These are phyloP conservation scores for Aquilaria agallochum DNA, from an alignment of 441 rosid genomes.

Conservation along the genomic window DNA sequence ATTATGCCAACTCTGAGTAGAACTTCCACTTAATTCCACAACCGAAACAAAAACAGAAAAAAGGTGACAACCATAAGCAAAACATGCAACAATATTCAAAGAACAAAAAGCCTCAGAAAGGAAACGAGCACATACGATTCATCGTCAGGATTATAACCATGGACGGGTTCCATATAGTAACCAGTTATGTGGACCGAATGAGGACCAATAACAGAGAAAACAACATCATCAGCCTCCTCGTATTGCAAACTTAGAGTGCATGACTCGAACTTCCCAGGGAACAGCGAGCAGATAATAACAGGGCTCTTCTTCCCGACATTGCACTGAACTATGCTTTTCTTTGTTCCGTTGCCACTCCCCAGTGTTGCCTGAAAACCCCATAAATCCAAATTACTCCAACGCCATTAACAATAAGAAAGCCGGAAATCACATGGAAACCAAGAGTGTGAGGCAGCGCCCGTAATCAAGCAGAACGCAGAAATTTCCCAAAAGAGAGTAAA, in stretches of 20 bases:
- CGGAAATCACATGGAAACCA: neutral
- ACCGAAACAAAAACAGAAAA: too few species aligned
- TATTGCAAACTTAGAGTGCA: slow-evolving; percentile 68
- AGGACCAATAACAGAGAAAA: slow-evolving; percentile 75
- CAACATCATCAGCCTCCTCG: slow-evolving; percentile 61
- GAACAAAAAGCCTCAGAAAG: too few species aligned
- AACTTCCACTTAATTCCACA: too few species aligned
- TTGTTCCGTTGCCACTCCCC: slow-evolving; percentile 38
- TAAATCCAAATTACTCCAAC: neutral
- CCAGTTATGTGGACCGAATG: slow-evolving; percentile 74
- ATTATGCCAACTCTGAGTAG: neutral
- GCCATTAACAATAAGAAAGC: neutral
- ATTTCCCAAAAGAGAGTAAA: neutral
- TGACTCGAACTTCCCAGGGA: slow-evolving; percentile 45
- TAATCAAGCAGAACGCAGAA: neutral
- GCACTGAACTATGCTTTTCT: slow-evolving; percentile 61
- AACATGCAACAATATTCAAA: too few species aligned
- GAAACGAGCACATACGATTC: slow-evolving; percentile 58
- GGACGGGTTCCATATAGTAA: slow-evolving; percentile 26
- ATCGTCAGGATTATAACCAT: slow-evolving; percentile 20
- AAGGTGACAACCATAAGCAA: too few species aligned
- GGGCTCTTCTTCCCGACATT: slow-evolving; percentile 66
- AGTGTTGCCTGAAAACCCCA: slow-evolving; percentile 55
- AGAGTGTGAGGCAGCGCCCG: neutral
- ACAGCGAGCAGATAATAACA: slow-evolving; percentile 54